Conservation (phyloP, 306 rosid species). For the Cucumis melo region DNA sequence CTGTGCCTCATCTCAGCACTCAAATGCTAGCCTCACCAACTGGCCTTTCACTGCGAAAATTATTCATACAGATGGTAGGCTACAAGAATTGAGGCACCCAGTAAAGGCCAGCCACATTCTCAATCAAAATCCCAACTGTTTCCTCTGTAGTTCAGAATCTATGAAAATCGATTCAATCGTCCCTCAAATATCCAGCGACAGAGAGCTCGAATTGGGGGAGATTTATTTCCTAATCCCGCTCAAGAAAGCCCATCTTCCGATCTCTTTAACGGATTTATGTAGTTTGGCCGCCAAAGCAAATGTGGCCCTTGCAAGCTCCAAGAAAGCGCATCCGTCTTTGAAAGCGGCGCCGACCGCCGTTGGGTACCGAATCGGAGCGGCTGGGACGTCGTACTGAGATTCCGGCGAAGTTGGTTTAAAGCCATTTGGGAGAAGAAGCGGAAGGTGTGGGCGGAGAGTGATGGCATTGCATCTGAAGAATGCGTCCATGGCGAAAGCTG, state of each 20-base stretch:
- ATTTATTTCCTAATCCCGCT: conserved; percentile 43
- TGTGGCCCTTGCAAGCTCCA: conserved; percentile 23
- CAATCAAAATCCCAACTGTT: conserved; percentile 37
- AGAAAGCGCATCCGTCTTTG: not conserved
- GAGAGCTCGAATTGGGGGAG: conserved; percentile 42
- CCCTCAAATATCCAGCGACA: conserved; percentile 12
- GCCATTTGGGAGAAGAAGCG: not conserved
- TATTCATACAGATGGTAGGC: conserved; percentile 32
- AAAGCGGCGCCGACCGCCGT: not conserved
- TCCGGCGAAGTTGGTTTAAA: not conserved
- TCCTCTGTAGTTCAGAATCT: conserved; percentile 41
- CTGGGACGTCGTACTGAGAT: not conserved
- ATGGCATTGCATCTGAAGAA: not conserved
- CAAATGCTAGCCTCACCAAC: conserved; percentile 6
- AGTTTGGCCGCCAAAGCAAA: conserved; percentile 42
- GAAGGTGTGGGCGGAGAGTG: not conserved
- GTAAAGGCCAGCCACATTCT: conserved; percentile 32
- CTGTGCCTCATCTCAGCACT: conserved; percentile 31
- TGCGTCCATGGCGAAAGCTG: not conserved
- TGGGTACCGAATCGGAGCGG: not conserved
- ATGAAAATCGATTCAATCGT: conserved; percentile 26
- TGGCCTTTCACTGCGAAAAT: conserved; percentile 25
- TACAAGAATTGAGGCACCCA: conserved; percentile 36
- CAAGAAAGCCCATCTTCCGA: conserved; percentile 15
- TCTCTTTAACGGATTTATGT: conserved; percentile 42